Evolutionary conservation across 2,329 filamentous ascomycete species (phyloP), one percentile per base, ranked within the genome.

Genomic region (Falciphora oryzae): DNA sequence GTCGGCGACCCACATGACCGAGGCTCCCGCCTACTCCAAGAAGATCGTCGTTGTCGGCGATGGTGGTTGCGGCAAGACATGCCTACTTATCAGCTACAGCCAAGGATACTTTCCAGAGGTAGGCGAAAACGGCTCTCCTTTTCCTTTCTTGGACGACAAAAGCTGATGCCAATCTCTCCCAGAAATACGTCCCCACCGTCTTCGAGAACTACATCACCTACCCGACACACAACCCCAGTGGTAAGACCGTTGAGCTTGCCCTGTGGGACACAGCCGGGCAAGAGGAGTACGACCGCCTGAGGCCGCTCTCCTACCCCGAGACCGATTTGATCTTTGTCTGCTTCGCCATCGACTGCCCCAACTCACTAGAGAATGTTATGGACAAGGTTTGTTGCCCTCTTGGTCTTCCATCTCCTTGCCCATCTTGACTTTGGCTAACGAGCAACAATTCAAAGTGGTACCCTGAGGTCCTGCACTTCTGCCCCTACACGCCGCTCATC

Each of bases 161-260:
- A 59, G 7, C 57, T 58, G 25, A 28, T 27, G 3, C 5, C 18
- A n/a, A 18, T 57, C 57, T 28, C 61, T 57, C 62, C 56, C 73
- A 99, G 95, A 98, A 97, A 98, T 99, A 99, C 73, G 95, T 99
- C 57, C 95, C 95, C 4, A 99, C 95, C 2, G 95, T 99, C 63
- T 99, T 99, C 77, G 95, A 99, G 75, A 99, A 99, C 82, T 99
- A 99, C 85, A 98, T 99, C 80, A 97, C 95, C 64, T 94, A 97
- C 77, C 96, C 94, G 65, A 90, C 89, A 66, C 95, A 99, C 79
- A 87, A 88, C 69, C 86, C 88, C 59, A 91, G 90, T 16, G 93
- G 94, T 74, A 98, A 97, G 84, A 93, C 90, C 65, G 93, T 99
- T 70, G 95, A 99, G 80, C 86, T 99, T 67, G 95, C 95, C 57